Base-by-base conservation (phyloP, 2,329 filamentous ascomycete genomes). In the Verticillium albo-atrum region DNA sequence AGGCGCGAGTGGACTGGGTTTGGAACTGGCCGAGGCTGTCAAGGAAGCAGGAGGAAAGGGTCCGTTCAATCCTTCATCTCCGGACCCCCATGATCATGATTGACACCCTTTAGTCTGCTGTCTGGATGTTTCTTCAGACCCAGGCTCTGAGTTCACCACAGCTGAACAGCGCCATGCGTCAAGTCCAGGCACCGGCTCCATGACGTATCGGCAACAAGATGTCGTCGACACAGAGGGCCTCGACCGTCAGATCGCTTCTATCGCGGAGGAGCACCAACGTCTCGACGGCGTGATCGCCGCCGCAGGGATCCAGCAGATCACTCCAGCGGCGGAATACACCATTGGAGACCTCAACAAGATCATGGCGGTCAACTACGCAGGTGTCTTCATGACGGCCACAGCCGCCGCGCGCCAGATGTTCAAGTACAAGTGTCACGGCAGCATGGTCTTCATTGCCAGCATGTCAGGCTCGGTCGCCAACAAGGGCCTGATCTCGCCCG, bases 31-130 rank as follows among this genome's bases (percentile, higher is more conserved):
- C 1, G 89, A 93, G 67, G 89, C 87, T 1, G 75, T 93, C 15
- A 77, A 91, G 14, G 89, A 93, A 72, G 89, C 89, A 26, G 90
- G 90, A 23, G 90, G 89, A 26, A 89, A 78, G 64, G 83, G 83
- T 85, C 66, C 55, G 69, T 68, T 47, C 15, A 20, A 57, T 51
- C 14, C n/a, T 17, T 17, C 35, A 20, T 4, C 35, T 4, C 3
- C 23, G 7, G 3, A 23, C 42, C 42, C 17, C 20, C 20, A 9
- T 12, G 17, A 50, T 20, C 7, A 23, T 23, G 28, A 20, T 56
- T 60, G 3, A 61, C 52, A 28, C 3, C 42, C 6, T 30, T 20
- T 53, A 83, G 84, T 86, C 4, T 86, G 86, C 67, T 83, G 82
- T 35, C 75, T 87, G 47, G 84, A 87, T 66, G 75, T 80, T 47